Evolutionary conservation across 345 rosid species (phyloP).

Genomic region (Balakata baccata): DNA sequence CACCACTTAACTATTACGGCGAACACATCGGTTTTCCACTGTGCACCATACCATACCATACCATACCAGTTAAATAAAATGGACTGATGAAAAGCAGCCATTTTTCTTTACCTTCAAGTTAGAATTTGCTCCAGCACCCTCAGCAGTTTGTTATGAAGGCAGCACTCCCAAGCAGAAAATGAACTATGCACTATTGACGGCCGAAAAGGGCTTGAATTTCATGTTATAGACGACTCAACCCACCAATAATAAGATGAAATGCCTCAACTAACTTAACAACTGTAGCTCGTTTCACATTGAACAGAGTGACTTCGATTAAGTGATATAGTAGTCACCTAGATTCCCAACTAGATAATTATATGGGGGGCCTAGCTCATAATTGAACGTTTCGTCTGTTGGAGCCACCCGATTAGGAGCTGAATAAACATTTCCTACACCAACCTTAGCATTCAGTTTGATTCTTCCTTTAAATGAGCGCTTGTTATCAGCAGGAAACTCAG

Average conservation of each 20-base stretch:
- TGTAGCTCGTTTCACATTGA: slow-evolving; percentile 9
- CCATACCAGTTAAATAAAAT: slow-evolving; percentile 17
- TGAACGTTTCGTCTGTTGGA: slow-evolving; percentile 45
- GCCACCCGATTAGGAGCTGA: slow-evolving; percentile 40
- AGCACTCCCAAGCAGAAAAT: slow-evolving; percentile 16
- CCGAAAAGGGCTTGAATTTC: slow-evolving; percentile 22
- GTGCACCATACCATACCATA: slow-evolving; percentile 3
- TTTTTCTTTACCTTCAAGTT: slow-evolving; percentile 20
- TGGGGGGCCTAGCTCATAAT: slow-evolving; percentile 56
- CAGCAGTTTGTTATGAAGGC: slow-evolving; percentile 16
- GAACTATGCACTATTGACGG: slow-evolving; percentile 25
- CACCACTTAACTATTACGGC: slow-evolving; percentile 20
- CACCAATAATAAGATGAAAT: slow-evolving; percentile 12
- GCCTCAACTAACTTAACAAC: slow-evolving; percentile 14
- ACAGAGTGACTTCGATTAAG: slow-evolving; percentile 24
- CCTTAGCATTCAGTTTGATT: slow-evolving; percentile 51
- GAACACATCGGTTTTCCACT: slow-evolving; percentile 11
- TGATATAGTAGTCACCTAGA: slow-evolving; percentile 53
- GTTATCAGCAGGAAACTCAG: slow-evolving; percentile 78
- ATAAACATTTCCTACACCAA: slow-evolving; percentile 30
- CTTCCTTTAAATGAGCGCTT: slow-evolving; percentile 71
- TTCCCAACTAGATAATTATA: slow-evolving; percentile 67
- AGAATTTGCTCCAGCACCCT: slow-evolving; percentile 22
- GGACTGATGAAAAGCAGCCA: slow-evolving; percentile 23
- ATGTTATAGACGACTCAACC: slow-evolving; percentile 21